These are phyloP conservation scores for Maudiozyma saulgeensis DNA, from an alignment of 805 yeast genomes.

Conservation along the genomic window DNA sequence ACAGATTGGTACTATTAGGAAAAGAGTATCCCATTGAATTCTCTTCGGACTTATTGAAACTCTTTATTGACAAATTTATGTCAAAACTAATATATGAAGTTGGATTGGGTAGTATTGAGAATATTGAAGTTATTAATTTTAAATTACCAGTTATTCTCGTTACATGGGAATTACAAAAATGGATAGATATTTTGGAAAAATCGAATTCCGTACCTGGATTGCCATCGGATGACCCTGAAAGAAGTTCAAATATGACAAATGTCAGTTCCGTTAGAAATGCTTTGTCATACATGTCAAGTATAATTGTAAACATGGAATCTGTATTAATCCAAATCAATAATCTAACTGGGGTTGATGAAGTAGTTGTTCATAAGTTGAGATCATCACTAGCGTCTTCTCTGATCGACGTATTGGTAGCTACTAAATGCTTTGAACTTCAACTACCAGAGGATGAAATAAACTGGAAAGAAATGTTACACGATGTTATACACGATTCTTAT, in stretches of 20 bases:
- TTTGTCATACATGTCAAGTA: conserved; percentile 6
- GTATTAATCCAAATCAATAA: conserved; percentile 5
- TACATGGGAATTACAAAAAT: conserved; percentile 24
- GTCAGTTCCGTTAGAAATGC: conserved; percentile 4
- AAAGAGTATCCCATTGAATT: conserved; percentile 21
- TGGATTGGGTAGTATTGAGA: conserved; percentile 6
- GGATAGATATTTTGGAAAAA: conserved; percentile 19
- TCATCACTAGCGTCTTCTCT: conserved; percentile 15
- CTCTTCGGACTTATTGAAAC: conserved; percentile 10
- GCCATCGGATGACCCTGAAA: background rate
- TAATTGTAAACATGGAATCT: conserved; percentile 12
- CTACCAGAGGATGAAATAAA: conserved; percentile 16
- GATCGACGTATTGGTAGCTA: conserved; percentile 19
- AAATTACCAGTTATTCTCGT: conserved; percentile 19
- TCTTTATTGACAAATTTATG: conserved; percentile 13
- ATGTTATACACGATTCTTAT: conserved; percentile 8
- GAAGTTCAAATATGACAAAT: background rate
- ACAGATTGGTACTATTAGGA: conserved; percentile 23
- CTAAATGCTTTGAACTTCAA: conserved; percentile 23
- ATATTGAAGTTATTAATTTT: conserved; percentile 15
- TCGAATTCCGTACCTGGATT: background rate
- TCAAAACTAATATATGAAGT: conserved; percentile 8
- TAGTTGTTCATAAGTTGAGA: conserved; percentile 5
- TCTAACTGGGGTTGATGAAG: background rate
- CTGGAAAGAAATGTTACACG: conserved; percentile 14